A percentile compares a stretch with the other conserved stretches of the same genome.
Conservation (phyloP, 768 basidiomycete genomes). For the Rhizopogon roseolus region DNA sequence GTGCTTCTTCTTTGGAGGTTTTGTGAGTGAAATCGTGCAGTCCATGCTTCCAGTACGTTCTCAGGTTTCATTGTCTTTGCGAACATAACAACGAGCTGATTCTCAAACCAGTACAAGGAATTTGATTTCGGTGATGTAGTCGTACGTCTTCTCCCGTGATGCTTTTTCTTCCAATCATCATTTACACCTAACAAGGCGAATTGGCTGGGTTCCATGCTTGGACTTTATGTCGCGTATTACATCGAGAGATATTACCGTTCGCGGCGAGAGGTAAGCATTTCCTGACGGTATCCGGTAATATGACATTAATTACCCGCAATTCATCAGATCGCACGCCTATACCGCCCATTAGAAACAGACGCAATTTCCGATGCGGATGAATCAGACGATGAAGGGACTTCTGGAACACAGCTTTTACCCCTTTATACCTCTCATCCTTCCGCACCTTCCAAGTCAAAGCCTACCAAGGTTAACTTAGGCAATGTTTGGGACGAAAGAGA, state of each 20-base stretch:
- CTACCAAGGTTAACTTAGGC: slow-evolving; percentile 32
- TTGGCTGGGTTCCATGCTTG: slow-evolving; percentile 64
- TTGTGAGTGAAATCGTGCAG: slow-evolving; percentile 80
- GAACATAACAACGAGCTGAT: slow-evolving; percentile 3
- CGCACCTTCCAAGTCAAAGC: slow-evolving; percentile 23
- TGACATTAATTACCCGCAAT: neutral
- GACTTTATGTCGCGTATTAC: slow-evolving; percentile 61
- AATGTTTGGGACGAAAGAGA: slow-evolving; percentile 80
- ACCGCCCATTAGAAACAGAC: slow-evolving; percentile 62
- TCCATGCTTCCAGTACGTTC: slow-evolving; percentile 63
- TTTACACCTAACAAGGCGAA: slow-evolving; percentile 54
- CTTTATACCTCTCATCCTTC: slow-evolving; percentile 27
- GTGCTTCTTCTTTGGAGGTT: slow-evolving; percentile 77
- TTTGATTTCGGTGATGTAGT: slow-evolving; percentile 72
- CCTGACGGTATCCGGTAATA: neutral
- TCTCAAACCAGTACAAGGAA: slow-evolving; percentile 50
- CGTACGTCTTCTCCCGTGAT: slow-evolving; percentile 34
- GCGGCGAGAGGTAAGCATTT: slow-evolving; percentile 60
- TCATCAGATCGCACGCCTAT: slow-evolving; percentile 67
- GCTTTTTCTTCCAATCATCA: slow-evolving; percentile 5
- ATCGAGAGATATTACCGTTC: slow-evolving; percentile 74
- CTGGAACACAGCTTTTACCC: slow-evolving; percentile 57
- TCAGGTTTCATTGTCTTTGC: neutral
- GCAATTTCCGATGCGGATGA: slow-evolving; percentile 50
- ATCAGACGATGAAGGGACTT: slow-evolving; percentile 34